Evolutionary conservation across 257 asterid genomes (phyloP).

Genomic region (Capsicum baccatum): DNA sequence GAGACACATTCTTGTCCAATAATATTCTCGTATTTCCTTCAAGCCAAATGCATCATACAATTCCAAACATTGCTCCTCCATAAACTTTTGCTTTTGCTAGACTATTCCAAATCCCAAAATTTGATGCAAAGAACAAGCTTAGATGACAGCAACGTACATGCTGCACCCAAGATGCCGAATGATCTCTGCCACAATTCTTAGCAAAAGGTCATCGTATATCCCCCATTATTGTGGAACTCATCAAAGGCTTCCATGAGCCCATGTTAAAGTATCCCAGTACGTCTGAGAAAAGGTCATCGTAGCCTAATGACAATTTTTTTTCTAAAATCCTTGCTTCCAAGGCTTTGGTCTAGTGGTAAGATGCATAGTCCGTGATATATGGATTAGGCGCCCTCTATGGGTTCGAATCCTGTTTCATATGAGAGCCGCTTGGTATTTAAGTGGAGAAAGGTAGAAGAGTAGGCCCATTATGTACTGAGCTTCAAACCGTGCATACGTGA

Average conservation of each 20-base stretch:
- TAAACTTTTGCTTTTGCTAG: neutral
- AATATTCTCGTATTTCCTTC: slow-evolving; percentile 18
- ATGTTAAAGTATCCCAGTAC: neutral
- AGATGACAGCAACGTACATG: neutral
- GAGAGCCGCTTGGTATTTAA: neutral
- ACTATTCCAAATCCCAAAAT: neutral
- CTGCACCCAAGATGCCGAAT: slow-evolving; percentile 8
- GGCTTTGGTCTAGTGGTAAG: neutral
- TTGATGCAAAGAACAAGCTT: slow-evolving; percentile 17
- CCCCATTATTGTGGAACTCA: slow-evolving; percentile 14
- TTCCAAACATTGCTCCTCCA: neutral
- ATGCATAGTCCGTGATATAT: neutral
- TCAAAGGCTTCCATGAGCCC: slow-evolving; percentile 24
- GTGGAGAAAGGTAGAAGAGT: neutral
- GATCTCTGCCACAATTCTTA: neutral
- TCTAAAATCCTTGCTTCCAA: neutral
- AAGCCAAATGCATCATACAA: slow-evolving; percentile 17
- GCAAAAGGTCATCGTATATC: neutral
- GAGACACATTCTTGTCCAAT: slow-evolving; percentile 1
- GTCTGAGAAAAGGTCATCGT: neutral
- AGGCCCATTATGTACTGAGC: neutral
- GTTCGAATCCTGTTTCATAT: neutral
- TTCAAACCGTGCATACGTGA: neutral
- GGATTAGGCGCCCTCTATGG: neutral
- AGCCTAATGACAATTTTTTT: neutral